Conservation (phyloP, 768 basidiomycete species). For the Mrakia gelida region DNA sequence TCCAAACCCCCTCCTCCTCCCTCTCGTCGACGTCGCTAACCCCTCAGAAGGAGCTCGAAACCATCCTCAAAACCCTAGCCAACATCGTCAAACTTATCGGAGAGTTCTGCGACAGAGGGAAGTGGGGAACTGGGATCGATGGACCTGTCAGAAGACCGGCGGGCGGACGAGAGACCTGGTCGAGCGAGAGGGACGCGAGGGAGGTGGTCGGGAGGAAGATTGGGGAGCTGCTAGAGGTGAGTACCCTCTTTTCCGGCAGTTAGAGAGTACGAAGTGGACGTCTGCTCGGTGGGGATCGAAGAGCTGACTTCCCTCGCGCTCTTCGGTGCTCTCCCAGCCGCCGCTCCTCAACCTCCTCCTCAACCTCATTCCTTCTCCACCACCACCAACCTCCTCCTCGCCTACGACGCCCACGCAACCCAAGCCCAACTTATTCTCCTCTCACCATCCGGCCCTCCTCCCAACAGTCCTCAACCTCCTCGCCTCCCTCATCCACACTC, state of each 20-base stretch:
- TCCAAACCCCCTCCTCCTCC: neutral
- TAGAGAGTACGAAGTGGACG: too few relatives aligned
- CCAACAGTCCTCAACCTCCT: neutral
- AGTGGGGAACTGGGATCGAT: constrained; percentile 2
- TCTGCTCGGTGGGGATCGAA: too few relatives aligned
- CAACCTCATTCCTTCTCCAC: neutral
- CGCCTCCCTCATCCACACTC: constrained; percentile 9
- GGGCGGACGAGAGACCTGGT: neutral
- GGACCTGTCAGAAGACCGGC: neutral
- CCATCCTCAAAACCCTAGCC: neutral
- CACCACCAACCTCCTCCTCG: neutral
- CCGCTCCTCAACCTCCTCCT: neutral
- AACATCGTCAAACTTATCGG: constrained; percentile 14
- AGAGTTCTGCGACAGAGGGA: constrained; percentile 3
- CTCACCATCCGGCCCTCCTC: neutral
- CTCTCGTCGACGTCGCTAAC: neutral
- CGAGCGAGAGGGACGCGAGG: neutral
- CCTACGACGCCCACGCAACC: neutral
- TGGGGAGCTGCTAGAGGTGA: constrained; percentile 9
- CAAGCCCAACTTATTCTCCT: neutral
- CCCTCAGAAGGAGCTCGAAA: neutral
- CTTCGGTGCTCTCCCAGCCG: neutral
- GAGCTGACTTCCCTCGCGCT: neutral
- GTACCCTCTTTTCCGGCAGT: neutral
- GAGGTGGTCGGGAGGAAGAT: neutral